Evolutionary conservation across 2,329 filamentous ascomycete species (phyloP).

Genomic region (Monosporascus sp.): DNA sequence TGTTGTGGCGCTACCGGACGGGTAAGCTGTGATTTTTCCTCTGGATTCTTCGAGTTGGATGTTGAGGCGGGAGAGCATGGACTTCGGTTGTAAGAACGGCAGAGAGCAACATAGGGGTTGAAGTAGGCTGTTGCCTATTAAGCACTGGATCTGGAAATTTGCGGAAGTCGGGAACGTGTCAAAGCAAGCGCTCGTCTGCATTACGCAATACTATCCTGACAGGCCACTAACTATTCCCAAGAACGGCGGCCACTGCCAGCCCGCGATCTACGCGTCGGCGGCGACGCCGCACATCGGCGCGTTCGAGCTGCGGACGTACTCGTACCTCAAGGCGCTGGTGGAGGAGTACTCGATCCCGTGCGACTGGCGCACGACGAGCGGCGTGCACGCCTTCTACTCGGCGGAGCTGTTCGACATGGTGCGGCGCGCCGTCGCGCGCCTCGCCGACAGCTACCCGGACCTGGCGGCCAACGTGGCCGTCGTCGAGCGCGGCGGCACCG

Average conservation of each 20-base stretch:
- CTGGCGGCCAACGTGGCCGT: conserved; percentile 42
- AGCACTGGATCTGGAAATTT: too few relatives aligned
- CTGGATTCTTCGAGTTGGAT: not conserved
- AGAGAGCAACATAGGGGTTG: not conserved
- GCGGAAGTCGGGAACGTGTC: too few relatives aligned
- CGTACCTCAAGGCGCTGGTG: conserved; percentile 54
- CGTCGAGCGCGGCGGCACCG: conserved; percentile 2
- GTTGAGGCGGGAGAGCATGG: too few relatives aligned
- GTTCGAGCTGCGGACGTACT: conserved; percentile 70
- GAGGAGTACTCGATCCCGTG: conserved; percentile 56
- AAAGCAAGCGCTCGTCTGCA: too few relatives aligned
- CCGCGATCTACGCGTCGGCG: conserved; percentile 56
- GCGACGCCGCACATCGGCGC: conserved; percentile 55
- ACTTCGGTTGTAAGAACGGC: too few relatives aligned
- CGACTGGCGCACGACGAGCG: conserved; percentile 61
- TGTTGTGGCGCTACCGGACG: conserved; percentile 82
- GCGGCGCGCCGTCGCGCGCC: conserved; percentile 41
- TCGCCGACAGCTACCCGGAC: conserved; percentile 50
- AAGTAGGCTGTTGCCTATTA: not conserved
- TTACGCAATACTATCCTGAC: conserved; percentile 1
- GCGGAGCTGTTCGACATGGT: conserved; percentile 49
- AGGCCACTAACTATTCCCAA: conserved; percentile 19
- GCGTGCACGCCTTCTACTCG: conserved; percentile 61
- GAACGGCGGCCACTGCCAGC: conserved; percentile 73
- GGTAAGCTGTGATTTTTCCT: conserved; percentile 40